A percentile compares a stretch with the other conserved stretches of the same genome.
phyloP scores from a whole-genome alignment of 306 rosid genomes.

The Vigna mungo region DNA sequence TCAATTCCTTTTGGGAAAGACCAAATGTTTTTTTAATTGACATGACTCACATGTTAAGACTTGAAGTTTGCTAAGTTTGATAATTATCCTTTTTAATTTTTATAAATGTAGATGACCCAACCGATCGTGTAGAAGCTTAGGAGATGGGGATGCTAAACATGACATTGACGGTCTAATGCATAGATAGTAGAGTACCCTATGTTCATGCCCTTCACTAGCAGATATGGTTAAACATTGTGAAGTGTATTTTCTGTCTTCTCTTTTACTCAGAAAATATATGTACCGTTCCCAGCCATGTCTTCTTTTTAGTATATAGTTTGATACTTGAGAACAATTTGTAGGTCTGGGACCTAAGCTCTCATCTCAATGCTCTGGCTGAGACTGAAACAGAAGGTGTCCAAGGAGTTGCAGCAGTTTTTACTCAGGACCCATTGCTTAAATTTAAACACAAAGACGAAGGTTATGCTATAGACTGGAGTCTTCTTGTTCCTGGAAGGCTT shows the following conservation, averaged over 20 bases:
- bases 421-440: conserved; percentile 69
- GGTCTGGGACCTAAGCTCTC: conserved; percentile 94
- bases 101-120: too few relatives aligned
- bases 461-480: conserved; percentile 93
- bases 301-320: conserved; percentile 30
- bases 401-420: conserved; percentile 73
- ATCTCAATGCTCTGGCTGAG: conserved; percentile 80
- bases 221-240: conserved; percentile 17
- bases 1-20: too few relatives aligned
- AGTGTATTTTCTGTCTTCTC: conserved; percentile 21
- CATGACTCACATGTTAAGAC: too few relatives aligned
- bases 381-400: conserved; percentile 70
- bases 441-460: conserved; percentile 90
- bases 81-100: too few relatives aligned
- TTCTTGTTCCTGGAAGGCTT: conserved; percentile 79
- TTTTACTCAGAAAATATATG: conserved; percentile 21
- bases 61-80: too few relatives aligned
- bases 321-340: conserved; percentile 46
- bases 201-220: too few relatives aligned
- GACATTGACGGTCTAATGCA: too few relatives aligned
- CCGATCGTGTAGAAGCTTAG: too few relatives aligned
- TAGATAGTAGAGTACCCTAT: too few relatives aligned
- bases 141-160: too few relatives aligned
- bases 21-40: too few relatives aligned
- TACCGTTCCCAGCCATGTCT: background rate